phyloP scores from a whole-genome alignment of 768 basidiomycete genomes.

The Boletus rex-veris region DNA sequence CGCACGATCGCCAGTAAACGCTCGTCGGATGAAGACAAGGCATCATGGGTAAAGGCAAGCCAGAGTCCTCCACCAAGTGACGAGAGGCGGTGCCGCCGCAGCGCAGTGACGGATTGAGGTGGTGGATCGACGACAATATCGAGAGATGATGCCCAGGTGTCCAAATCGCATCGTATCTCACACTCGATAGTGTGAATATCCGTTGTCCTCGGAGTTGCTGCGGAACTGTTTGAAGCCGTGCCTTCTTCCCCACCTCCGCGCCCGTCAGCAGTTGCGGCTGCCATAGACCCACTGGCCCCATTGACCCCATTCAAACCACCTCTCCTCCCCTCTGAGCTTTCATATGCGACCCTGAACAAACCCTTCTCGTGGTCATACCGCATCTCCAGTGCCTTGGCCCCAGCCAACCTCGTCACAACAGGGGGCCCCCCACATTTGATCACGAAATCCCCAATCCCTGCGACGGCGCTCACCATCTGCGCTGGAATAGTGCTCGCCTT shows the following conservation, averaged over 20 bases:
- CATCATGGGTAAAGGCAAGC: conserved; percentile 88
- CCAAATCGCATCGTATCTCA: conserved; percentile 87
- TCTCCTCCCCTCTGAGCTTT: conserved; percentile 54
- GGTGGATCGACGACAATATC: conserved; percentile 94
- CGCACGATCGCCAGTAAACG: conserved; percentile 72
- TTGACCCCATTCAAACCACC: conserved; percentile 22
- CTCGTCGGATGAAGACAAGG: conserved; percentile 72
- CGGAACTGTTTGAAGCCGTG: background rate
- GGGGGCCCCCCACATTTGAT: conserved; percentile 96
- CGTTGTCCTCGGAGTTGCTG: conserved; percentile 9
- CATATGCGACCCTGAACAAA: conserved; percentile 81
- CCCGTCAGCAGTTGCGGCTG: background rate
- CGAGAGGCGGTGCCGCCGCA: conserved; percentile 85
- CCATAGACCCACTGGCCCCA: conserved; percentile 10
- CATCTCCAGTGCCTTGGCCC: conserved; percentile 69
- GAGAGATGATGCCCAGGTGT: conserved; percentile 79
- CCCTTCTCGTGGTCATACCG: conserved; percentile 87
- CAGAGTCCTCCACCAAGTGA: conserved; percentile 88
- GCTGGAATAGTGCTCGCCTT: conserved; percentile 85
- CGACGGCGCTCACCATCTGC: conserved; percentile 86
- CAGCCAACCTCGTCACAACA: conserved; percentile 76
- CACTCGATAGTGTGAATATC: conserved; percentile 68
- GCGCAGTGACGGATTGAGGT: conserved; percentile 74
- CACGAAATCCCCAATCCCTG: conserved; percentile 92
- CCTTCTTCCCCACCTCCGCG: conserved; percentile 7